These are phyloP conservation scores for Cryptococcus sp. DNA, from an alignment of 1,284 basidiomycete species.

Conservation along the genomic window DNA sequence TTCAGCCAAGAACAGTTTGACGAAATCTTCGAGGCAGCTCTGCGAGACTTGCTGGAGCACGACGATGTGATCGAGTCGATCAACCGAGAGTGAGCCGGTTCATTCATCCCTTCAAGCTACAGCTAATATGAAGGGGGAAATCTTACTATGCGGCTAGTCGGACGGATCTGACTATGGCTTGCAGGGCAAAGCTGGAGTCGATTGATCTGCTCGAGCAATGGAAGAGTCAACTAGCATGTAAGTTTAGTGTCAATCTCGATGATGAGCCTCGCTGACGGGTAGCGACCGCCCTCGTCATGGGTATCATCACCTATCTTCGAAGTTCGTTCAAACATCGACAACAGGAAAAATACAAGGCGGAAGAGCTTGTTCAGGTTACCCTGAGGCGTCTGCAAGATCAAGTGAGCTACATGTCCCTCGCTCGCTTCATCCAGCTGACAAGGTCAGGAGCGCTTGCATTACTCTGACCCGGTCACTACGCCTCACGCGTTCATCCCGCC, in stretches of 20 bases:
- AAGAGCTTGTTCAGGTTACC: constrained; percentile 70
- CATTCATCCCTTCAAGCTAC: background rate
- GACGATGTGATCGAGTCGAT: constrained; percentile 70
- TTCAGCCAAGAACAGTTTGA: constrained; percentile 35
- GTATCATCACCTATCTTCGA: constrained; percentile 39
- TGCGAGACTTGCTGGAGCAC: constrained; percentile 73
- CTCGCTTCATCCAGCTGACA: constrained; percentile 4
- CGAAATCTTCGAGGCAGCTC: constrained; percentile 56
- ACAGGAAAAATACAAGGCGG: constrained; percentile 64
- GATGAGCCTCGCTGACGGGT: constrained; percentile 12
- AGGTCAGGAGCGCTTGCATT: constrained; percentile 65
- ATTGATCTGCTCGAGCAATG: constrained; percentile 64
- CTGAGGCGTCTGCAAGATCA: constrained; percentile 78
- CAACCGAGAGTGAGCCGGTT: constrained; percentile 63
- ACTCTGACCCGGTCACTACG: constrained; percentile 72
- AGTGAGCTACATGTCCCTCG: constrained; percentile 19
- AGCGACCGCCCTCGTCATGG: constrained; percentile 39
- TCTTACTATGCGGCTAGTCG: constrained; percentile 72
- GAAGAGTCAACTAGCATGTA: constrained; percentile 64
- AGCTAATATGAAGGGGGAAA: constrained; percentile 14
- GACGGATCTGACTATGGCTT: constrained; percentile 64
- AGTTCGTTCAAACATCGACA: constrained; percentile 52
- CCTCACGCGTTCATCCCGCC: constrained; percentile 79
- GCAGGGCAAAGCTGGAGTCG: constrained; percentile 63
- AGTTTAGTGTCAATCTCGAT: constrained; percentile 26